Evolutionary conservation across 805 yeast species (phyloP), one percentile per base, ranked within the genome.

Genomic region (Saturnispora saitoi): DNA sequence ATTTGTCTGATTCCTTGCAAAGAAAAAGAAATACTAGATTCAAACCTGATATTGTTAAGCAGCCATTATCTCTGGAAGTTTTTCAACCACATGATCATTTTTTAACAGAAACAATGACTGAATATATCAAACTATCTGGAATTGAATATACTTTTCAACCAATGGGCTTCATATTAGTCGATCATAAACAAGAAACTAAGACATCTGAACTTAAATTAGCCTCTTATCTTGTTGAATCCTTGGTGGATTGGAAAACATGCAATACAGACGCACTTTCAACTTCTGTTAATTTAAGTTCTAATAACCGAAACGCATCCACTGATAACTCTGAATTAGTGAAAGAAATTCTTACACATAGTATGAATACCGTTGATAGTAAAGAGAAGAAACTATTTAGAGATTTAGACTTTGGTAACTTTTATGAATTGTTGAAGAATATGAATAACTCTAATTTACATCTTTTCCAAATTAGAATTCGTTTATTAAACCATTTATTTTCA

Each of bases 111-210:
- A 52, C 56, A 0, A 30, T 63, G 4, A 49, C 55, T 1, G 46
- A 53, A 17, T 62, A 48, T 44, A 17, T 61, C 6, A 45, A 43
- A 2, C 43, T 54, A 14, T 52, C 60, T 43, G 76, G 69, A 32
- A 61, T 72, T 7, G 70, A 75, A 1, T 55, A 69, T 51, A 47
- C 65, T 10, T 67, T 70, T 66, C 72, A 70, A 50, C 69, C 70
- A 44, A 66, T 73, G 52, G 58, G 71, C 19, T 54, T 70, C 37
- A 53, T 71, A 2, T 66, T 71, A 26, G 15, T 48, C 1, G 31
- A 32, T 28, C 39, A 28, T 9, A 15, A 29, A 4, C 14, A 24
- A 15, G 28, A 36, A 19, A 3, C 32, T 15, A 17, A 20, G 29
- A 24, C 20, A 4, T 66, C 73, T 1, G 75, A 43, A 31, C 22